These are phyloP conservation scores for Pestalotiopsis sp. DNA, from an alignment of 2,329 filamentous ascomycete genomes.

Conservation along the genomic window DNA sequence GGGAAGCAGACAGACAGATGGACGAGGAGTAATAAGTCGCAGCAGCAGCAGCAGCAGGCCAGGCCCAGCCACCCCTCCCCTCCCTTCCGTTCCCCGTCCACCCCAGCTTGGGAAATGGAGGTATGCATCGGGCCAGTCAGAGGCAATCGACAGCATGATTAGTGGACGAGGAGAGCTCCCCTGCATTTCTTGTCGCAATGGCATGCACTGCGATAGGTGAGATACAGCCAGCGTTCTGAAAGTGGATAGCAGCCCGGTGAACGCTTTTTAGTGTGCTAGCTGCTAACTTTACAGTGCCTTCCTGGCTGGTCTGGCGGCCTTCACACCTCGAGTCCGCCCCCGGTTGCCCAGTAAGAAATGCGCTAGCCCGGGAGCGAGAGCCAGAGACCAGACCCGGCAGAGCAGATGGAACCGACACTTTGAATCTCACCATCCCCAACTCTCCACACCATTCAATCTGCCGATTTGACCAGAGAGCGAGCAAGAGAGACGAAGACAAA, in stretches of 20 bases:
- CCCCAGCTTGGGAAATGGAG: not conserved
- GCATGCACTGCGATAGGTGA: not conserved
- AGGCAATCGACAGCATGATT: constrained; percentile 22
- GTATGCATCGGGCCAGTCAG: constrained; percentile 17
- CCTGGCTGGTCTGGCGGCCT: not conserved
- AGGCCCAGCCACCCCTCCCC: not conserved
- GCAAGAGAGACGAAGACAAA: not conserved
- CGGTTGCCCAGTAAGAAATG: constrained; percentile 14
- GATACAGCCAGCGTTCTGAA: not conserved
- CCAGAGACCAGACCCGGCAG: not conserved
- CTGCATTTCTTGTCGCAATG: constrained; percentile 8
- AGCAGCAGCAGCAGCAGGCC: not conserved
- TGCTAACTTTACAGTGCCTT: not conserved
- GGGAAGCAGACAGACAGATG: not conserved
- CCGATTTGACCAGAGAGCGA: not conserved
- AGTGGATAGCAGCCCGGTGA: not conserved
- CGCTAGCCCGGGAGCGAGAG: constrained; percentile 1
- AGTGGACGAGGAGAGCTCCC: constrained; percentile 18
- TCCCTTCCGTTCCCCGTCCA: not conserved
- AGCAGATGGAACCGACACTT: not conserved
- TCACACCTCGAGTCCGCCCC: not conserved
- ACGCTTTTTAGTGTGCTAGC: not conserved
- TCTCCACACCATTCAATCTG: constrained; percentile 5
- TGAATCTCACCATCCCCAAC: not conserved
- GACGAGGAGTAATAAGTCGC: not conserved